A percentile compares a stretch with the other conserved stretches of the same genome.
Conservation (phyloP, 2,329 filamentous ascomycete genomes). For the Colletotrichum lentis region DNA sequence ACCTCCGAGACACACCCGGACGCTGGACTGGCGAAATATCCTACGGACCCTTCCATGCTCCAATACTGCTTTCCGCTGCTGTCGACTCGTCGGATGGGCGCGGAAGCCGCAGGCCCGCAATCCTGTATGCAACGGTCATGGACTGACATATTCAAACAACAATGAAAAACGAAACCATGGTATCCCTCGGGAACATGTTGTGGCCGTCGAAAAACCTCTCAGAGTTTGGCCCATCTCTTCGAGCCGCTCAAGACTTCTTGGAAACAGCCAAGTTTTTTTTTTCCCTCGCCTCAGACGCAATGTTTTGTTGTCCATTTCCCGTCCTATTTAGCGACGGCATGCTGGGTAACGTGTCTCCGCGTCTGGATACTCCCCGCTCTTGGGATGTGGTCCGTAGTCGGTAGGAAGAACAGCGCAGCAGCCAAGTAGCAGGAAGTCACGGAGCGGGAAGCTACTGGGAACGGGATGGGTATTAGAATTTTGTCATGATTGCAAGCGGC, state of each 20-base stretch:
- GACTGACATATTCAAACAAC: neutral
- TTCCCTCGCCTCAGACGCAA: neutral
- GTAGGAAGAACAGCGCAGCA: neutral
- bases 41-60: neutral
- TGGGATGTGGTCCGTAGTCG: neutral
- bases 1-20: neutral
- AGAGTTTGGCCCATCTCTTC: neutral
- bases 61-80: neutral
- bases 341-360: neutral
- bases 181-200: neutral
- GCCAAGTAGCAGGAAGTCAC: neutral
- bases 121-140: neutral
- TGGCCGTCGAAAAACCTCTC: too few relatives aligned
- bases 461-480: constrained; percentile 33
- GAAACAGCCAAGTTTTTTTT: too few relatives aligned
- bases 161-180: neutral
- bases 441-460: neutral
- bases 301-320: neutral
- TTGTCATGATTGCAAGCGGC: constrained; percentile 35
- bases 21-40: neutral
- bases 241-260: neutral
- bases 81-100: neutral
- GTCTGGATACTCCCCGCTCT: neutral
- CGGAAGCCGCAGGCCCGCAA: neutral
- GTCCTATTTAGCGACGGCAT: neutral